Conservation (phyloP, 495 filamentous ascomycete species). For the Aspergillus heteromorphus region DNA sequence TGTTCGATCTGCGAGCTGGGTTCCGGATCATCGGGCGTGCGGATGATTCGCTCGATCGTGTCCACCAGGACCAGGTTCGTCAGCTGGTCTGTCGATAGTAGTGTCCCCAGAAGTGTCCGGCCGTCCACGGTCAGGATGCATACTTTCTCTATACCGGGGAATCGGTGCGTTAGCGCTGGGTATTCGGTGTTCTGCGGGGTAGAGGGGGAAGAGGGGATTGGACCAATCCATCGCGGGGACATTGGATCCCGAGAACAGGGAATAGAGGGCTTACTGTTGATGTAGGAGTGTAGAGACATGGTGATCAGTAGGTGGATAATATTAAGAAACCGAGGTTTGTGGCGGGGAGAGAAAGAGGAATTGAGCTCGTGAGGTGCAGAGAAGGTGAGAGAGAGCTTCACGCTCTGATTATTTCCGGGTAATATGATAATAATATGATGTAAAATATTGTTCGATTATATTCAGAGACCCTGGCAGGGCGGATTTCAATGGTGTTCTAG, state of each 20-base stretch:
- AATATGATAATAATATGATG: not conserved
- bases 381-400: not conserved
- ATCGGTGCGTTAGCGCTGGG: not conserved
- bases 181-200: not conserved
- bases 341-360: not conserved
- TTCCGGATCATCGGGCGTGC: conserved; percentile 73
- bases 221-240: not conserved
- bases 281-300: conserved; percentile 64
- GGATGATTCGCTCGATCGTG: conserved; percentile 86
- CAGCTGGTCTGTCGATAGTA: conserved; percentile 82
- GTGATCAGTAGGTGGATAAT: conserved; percentile 6
- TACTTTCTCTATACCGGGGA: conserved; percentile 65
- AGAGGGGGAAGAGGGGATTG: not conserved
- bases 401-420: not conserved
- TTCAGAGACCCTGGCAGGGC: not conserved
- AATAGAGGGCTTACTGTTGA: conserved; percentile 54
- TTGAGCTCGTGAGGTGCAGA: not conserved
- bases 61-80: conserved; percentile 87
- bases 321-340: not conserved
- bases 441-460: not conserved
- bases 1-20: conserved; percentile 74
- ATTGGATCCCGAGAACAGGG: not conserved
- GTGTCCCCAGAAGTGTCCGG: conserved; percentile 75
- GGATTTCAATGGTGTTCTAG: not conserved
- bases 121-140: conserved; percentile 89